Evolutionary conservation across 306 rosid genomes (phyloP).

Genomic region (Trifolium subterraneum): DNA sequence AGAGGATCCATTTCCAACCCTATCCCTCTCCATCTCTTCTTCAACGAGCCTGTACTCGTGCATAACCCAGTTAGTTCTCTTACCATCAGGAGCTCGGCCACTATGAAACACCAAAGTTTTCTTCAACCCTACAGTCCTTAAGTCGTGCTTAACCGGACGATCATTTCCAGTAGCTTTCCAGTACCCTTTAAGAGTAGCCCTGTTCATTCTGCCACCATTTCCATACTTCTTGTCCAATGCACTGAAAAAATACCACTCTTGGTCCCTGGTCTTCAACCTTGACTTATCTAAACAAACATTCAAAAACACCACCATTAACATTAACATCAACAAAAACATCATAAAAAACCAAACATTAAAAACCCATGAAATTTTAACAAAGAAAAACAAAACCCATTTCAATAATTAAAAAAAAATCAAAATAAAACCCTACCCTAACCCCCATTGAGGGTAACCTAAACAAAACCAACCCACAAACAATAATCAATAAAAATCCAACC

Average conservation of each 20-base stretch:
- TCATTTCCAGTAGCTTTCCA: slow-evolving; percentile 99
- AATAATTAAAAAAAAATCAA: neutral
- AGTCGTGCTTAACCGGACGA: slow-evolving; percentile 72
- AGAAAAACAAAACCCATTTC: slow-evolving; percentile 26
- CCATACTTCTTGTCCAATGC: slow-evolving; percentile 98
- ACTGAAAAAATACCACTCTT: slow-evolving; percentile 95
- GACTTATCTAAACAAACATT: slow-evolving; percentile 72
- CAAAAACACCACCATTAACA: slow-evolving; percentile 9
- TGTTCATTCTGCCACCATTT: slow-evolving; percentile 98
- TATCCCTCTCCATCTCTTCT: slow-evolving; percentile 73
- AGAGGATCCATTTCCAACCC: slow-evolving; percentile 60
- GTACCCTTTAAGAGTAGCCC: slow-evolving; percentile 91
- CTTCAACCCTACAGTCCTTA: slow-evolving; percentile 78
- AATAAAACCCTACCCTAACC: slow-evolving; percentile 5
- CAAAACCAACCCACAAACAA: neutral
- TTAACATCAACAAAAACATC: neutral
- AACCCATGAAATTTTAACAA: neutral
- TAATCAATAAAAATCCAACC: neutral
- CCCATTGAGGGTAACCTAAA: slow-evolving; percentile 12
- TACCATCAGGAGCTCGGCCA: slow-evolving; percentile 95
- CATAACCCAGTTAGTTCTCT: slow-evolving; percentile 99
- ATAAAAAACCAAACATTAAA: neutral
- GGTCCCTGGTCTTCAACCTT: slow-evolving; percentile 98
- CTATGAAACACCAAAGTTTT: slow-evolving; percentile 96
- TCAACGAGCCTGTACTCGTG: slow-evolving; percentile 97